Base-by-base conservation (phyloP, 768 basidiomycete genomes). In the Kwoniella bestiolae region DNA sequence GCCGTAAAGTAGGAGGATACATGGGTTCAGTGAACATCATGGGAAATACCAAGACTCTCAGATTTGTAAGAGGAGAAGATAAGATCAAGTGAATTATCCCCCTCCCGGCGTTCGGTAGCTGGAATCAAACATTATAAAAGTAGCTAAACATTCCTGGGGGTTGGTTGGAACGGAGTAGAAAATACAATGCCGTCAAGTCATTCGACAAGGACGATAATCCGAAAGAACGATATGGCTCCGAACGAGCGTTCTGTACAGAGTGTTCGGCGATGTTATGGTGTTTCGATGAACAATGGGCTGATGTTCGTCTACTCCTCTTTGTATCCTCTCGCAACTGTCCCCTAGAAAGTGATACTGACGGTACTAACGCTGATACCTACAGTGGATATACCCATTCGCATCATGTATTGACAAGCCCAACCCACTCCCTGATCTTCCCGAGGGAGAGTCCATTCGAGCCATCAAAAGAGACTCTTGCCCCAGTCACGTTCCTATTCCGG, bases 301-400 rank as follows among this genome's bases (percentile, higher is more conserved):
- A 79, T 28, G 78, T 76, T 53, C 66, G 72, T 73, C 25, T 56
- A 28, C 52, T 12, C 34, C 12, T n/a, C 6, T n/a, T 25, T n/a
- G 45, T 25, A 47, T 21, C 23, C 49, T 29, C 1, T 38, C 8
- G n/a, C 31, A 25, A 38, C 31, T 23, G 1, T 18, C 56, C 26
- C 18, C 8, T 28, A 21, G n/a, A 26, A 8, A 41, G 38, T 41
- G 38, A 41, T 41, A 18, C 38, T 8, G 38, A 41, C 38, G 38
- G 38, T 41, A 8, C 8, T 41, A 25, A n/a, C 2, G 5, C 11
- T 2, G 25, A 47, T 47, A n/a, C n/a, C 2, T 28, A 21, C 55
- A 81, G 74, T 81, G 80, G 80, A 76, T 81, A 58, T 79, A 81
- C 65, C 80, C 80, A 4, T 81, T 78, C 63, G 78, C 80, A 14